Conservation (phyloP, 2,329 filamentous ascomycete genomes). For the Cryphonectria carpinicola region DNA sequence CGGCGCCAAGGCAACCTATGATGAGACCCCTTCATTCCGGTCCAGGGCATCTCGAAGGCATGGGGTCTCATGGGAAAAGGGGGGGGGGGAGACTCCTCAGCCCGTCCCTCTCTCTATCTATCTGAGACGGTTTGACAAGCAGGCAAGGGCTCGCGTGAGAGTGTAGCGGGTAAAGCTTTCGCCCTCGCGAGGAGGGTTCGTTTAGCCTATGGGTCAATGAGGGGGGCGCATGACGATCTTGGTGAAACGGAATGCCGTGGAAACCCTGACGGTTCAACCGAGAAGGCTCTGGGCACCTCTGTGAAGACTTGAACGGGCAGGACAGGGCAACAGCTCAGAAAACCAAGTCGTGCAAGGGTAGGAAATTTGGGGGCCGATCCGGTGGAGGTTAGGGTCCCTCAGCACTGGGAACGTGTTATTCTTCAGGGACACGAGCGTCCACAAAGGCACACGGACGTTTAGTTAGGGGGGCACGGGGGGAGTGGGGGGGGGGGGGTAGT, state of each 20-base stretch:
- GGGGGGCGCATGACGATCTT: constrained; percentile 9
- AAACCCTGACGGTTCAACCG: constrained; percentile 7
- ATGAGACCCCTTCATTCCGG: neutral
- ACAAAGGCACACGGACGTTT: constrained; percentile 1
- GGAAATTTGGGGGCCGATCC: constrained; percentile 13
- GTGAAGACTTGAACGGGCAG: neutral
- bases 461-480: neutral
- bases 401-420: neutral
- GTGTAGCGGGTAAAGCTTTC: constrained; percentile 15
- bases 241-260: constrained; percentile 28
- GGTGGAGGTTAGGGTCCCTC: constrained; percentile 8
- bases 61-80: neutral
- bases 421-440: constrained; percentile 7
- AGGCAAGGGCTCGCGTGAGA: constrained; percentile 3
- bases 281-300: neutral
- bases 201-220: constrained; percentile 22
- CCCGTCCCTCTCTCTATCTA: constrained; percentile 10
- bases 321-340: neutral
- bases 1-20: neutral
- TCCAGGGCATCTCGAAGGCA: neutral
- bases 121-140: constrained; percentile 25
- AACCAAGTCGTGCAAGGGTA: neutral
- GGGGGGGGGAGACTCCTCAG: constrained; percentile 1
- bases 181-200: constrained; percentile 19
- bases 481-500: neutral